Base-by-base conservation (phyloP, 2,329 filamentous ascomycete genomes). In the Diaporthe nobilis region DNA sequence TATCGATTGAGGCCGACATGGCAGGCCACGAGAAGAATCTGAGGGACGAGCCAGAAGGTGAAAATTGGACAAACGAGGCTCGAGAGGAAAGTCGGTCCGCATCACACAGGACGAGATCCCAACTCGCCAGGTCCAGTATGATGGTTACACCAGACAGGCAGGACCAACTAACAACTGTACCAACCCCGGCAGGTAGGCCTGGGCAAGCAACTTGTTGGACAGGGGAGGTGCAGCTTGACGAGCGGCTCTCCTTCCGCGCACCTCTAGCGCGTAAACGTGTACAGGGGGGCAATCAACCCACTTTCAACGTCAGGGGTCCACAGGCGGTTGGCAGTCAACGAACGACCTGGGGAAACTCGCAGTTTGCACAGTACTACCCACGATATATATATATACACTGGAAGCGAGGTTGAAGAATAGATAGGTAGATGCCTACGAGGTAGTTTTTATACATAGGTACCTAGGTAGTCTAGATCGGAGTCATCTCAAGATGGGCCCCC, bases 1-100 rank as follows among this genome's bases (percentile, higher is more conserved):
- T 51, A 39, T 47, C 57, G 39, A 34, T 67, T n/a, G 49, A 63
- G n/a, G 37, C 71, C 55, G 73, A 68, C 76, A 77, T 77, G 63
- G 42, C 49, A 61, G 47, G 28, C 58, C 53, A 67, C 51, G 44
- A 42, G 39, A 34, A 63, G 44, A 17, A 37, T 25, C 49, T 34
- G 39, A 71, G 65, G 58, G 20, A 53, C 51, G n/a, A 47, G 71
- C n/a, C 25, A 28, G 39, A 47, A 49, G 34, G 17, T 12, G 42
- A 42, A 37, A 49, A 31, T 12, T 39, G 22, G 55, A 39, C 51
- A 72, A 58, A 60, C 55, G 39, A 22, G 61, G 57, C 58, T 51
- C 25, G 39, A 57, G 53, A 60, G 49, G 44, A 49, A 34, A 55
- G n/a, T 42, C 42, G 12, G 31, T 42, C 31, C 20, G 13, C 58